These are phyloP conservation scores for Zarea fungicola DNA, from an alignment of 2,329 filamentous ascomycete species.

Conservation along the genomic window DNA sequence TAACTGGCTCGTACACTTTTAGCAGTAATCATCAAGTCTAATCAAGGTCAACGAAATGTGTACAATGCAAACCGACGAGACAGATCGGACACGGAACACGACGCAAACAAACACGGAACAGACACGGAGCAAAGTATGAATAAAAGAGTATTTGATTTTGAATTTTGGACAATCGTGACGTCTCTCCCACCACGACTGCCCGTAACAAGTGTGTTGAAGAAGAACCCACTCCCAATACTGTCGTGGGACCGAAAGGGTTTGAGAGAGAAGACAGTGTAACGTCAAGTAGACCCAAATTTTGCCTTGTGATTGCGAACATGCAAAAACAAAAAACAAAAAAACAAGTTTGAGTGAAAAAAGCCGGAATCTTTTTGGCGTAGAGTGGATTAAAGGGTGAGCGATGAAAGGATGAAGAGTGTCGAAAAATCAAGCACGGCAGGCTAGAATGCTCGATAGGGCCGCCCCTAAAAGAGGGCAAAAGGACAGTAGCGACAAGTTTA, in stretches of 20 bases:
- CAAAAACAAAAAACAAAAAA: not conserved
- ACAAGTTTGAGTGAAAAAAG: too few species aligned
- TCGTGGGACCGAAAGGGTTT: slow-evolving; percentile 41
- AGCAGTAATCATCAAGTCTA: not conserved
- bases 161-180: slow-evolving; percentile 44
- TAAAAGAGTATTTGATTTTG: slow-evolving; percentile 8
- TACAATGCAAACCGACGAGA: not conserved
- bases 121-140: not conserved
- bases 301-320: slow-evolving; percentile 1
- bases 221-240: slow-evolving; percentile 38
- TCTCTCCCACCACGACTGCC: slow-evolving; percentile 55
- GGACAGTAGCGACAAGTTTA: slow-evolving; percentile 40
- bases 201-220: slow-evolving; percentile 13
- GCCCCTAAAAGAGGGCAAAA: too few species aligned
- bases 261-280: slow-evolving; percentile 60
- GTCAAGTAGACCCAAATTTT: not conserved
- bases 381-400: not conserved
- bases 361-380: not conserved
- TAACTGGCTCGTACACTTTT: not conserved
- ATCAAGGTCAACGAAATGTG: not conserved
- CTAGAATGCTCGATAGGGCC: not conserved
- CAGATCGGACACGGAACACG: not conserved
- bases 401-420: not conserved
- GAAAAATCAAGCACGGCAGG: not conserved
- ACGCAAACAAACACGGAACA: not conserved